A percentile compares a stretch with the other conserved stretches of the same genome.
Evolutionary conservation across 257 asterid species (phyloP).

Genomic region (Echites panduratus): DNA sequence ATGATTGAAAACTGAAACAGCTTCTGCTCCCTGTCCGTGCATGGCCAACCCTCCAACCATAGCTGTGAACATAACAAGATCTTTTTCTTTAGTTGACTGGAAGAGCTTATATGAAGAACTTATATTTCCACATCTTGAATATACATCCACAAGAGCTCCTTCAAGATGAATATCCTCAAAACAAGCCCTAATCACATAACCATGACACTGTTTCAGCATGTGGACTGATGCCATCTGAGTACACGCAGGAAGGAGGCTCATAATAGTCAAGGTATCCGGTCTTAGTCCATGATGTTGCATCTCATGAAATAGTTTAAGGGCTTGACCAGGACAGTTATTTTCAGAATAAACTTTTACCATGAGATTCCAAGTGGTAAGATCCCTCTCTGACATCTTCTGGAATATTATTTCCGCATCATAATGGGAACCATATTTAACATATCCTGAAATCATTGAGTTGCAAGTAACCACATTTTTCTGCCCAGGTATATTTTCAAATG

Average conservation of each 20-base stretch:
- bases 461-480: constrained; percentile 51
- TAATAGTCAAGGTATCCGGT: constrained; percentile 59
- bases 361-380: constrained; percentile 66
- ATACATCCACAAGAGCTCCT: constrained; percentile 60
- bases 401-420: constrained; percentile 45
- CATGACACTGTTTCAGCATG: constrained; percentile 73
- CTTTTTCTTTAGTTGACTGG: constrained; percentile 46
- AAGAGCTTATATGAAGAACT: constrained; percentile 53
- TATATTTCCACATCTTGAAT: constrained; percentile 73
- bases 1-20: constrained; percentile 38
- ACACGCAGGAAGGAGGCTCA: constrained; percentile 66
- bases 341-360: constrained; percentile 59
- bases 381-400: constrained; percentile 50
- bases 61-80: constrained; percentile 67
- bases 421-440: constrained; percentile 33
- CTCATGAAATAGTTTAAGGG: constrained; percentile 46
- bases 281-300: constrained; percentile 42
- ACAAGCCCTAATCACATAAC: constrained; percentile 44
- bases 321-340: constrained; percentile 50
- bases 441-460: constrained; percentile 67
- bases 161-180: constrained; percentile 46
- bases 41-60: constrained; percentile 84
- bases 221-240: constrained; percentile 58
- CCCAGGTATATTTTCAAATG: constrained; percentile 42
- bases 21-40: constrained; percentile 80